Evolutionary conservation across 2,329 filamentous ascomycete species (phyloP).

Genomic region (Davidsoniella eucalypti): DNA sequence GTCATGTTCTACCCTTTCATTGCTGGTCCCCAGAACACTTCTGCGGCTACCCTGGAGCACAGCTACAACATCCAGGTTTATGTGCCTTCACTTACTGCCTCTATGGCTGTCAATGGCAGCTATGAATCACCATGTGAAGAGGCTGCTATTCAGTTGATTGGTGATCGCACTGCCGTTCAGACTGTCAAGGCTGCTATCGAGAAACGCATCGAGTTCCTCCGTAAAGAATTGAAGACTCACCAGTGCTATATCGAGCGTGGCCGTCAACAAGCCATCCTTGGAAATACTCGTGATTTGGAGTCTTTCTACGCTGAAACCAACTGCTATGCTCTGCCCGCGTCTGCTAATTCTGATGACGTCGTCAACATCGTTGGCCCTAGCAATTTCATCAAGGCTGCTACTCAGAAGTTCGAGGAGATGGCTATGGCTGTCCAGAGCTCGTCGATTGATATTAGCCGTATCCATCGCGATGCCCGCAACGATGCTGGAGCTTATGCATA

Average conservation of each 20-base stretch:
- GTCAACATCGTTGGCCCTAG: conserved; percentile 72
- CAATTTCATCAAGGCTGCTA: conserved; percentile 54
- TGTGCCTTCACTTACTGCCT: conserved; percentile 40
- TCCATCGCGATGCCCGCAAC: conserved; percentile 56
- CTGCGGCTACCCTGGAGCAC: conserved; percentile 55
- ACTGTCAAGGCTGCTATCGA: conserved; percentile 69
- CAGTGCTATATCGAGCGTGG: conserved; percentile 71
- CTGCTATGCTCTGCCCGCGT: conserved; percentile 70
- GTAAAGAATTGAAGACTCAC: conserved; percentile 57
- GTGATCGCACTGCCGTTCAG: conserved; percentile 70
- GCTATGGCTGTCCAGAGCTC: conserved; percentile 75
- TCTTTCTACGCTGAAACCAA: conserved; percentile 84
- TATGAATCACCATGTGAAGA: conserved; percentile 19
- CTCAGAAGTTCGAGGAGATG: conserved; percentile 75
- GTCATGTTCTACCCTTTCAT: conserved; percentile 94
- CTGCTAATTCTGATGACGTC: conserved; percentile 61
- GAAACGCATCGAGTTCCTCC: conserved; percentile 57
- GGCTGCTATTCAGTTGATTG: conserved; percentile 69
- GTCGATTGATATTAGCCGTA: conserved; percentile 64
- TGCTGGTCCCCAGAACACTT: conserved; percentile 57
- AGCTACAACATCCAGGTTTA: conserved; percentile 63
- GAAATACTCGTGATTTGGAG: conserved; percentile 56
- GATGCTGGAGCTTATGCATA: conserved; percentile 66
- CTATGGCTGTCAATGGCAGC: conserved; percentile 35
- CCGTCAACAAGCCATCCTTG: conserved; percentile 88